Conservation (phyloP, 306 rosid genomes). For the Senna tora region DNA sequence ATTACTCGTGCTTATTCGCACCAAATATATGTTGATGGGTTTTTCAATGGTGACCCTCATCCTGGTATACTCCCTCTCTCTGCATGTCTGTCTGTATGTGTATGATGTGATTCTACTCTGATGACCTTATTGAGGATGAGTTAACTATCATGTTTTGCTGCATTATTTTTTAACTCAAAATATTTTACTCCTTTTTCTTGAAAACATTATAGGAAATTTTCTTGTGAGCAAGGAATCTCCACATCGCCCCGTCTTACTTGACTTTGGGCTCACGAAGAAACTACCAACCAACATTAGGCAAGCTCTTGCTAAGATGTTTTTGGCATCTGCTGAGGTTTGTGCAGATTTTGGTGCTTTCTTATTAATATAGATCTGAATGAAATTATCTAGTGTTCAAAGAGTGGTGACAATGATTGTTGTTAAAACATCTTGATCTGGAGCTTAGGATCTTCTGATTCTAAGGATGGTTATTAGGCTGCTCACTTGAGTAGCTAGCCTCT, state of each 20-base stretch:
- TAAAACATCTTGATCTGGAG: background rate
- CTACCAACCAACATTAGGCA: constrained; percentile 71
- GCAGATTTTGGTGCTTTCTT: constrained; percentile 29
- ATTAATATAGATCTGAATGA: constrained; percentile 18
- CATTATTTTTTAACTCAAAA: constrained; percentile 27
- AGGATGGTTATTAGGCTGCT: constrained; percentile 22
- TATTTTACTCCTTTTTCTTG: constrained; percentile 30
- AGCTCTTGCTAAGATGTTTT: constrained; percentile 97
- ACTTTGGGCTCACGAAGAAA: constrained; percentile 95
- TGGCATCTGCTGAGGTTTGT: constrained; percentile 97
- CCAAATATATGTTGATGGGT: constrained; percentile 96
- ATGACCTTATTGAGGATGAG: constrained; percentile 5
- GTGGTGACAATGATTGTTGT: constrained; percentile 7
- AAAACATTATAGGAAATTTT: constrained; percentile 74
- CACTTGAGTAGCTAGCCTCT: constrained; percentile 8
- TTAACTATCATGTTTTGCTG: constrained; percentile 5
- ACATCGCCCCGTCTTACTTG: constrained; percentile 86
- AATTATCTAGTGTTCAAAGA: constrained; percentile 5
- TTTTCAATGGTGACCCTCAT: constrained; percentile 99
- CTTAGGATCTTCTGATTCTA: constrained; percentile 17
- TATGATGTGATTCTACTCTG: background rate
- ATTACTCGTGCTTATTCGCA: constrained; percentile 98
- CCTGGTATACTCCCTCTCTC: constrained; percentile 62
- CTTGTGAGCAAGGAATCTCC: constrained; percentile 99
- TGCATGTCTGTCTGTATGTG: background rate